Conservation (phyloP, 257 asterid species). For the Solanum infundibuliforme region DNA sequence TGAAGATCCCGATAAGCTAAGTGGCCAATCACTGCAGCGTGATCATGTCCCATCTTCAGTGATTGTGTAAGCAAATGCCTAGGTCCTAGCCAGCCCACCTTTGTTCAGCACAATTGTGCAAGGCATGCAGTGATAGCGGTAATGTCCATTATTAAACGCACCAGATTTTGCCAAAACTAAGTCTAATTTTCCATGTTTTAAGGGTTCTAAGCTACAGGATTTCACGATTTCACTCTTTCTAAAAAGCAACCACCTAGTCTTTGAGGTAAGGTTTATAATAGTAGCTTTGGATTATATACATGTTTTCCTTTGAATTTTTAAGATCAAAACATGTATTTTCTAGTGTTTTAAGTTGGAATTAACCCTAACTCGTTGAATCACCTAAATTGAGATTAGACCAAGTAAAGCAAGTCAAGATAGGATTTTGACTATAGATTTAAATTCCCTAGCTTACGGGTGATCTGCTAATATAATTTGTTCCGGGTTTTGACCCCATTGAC, state of each 20-base stretch:
- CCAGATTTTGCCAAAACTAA: not conserved
- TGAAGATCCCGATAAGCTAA: not conserved
- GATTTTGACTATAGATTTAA: not conserved
- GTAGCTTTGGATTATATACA: not conserved
- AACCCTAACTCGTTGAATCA: not conserved
- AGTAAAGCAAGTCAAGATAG: not conserved
- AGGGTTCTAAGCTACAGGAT: not conserved
- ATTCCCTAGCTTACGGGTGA: not conserved
- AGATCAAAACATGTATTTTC: not conserved
- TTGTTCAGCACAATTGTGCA: not conserved
- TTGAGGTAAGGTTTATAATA: not conserved
- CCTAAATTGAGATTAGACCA: not conserved
- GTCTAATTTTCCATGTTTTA: not conserved
- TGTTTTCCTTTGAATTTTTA: not conserved
- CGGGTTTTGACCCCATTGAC: not conserved
- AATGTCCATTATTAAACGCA: not conserved
- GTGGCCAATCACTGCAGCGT: not conserved
- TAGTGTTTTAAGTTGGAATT: not conserved
- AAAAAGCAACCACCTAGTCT: not conserved
- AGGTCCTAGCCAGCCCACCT: not conserved
- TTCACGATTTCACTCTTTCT: not conserved
- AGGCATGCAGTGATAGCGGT: not conserved
- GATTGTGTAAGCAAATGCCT: not conserved
- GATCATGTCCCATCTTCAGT: not conserved
- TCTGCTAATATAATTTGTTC: not conserved